Base-by-base conservation (phyloP, 2,329 filamentous ascomycete genomes). In the Graphilbum fragrans region DNA sequence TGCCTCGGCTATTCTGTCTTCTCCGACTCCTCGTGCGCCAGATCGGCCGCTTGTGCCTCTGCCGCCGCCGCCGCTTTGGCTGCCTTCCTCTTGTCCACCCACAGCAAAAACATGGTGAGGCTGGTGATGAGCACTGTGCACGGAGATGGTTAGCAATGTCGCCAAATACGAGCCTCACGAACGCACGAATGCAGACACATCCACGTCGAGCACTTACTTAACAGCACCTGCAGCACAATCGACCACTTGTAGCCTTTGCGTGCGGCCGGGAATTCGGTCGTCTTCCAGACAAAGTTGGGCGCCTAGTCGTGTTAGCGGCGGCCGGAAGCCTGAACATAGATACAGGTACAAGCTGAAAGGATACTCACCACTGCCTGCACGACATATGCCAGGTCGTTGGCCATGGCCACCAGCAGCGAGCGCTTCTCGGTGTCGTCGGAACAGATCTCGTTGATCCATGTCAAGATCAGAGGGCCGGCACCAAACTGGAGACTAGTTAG, bases 211-310 rank as follows among this genome's bases (percentile, higher is more conserved):
- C 40, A 42, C 57, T 53, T 49, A 62, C 59, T 51, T 2, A 60
- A 48, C 3, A 62, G 45, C 7, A 57, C 32, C 37, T 60, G 55
- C 5, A 63, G 42, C 1, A 59, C 46, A 17, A 61, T 57, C 1
- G 52, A 56, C 55, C 55, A 64, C 1, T 53, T 47, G 40, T 63
- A 63, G 5, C 61, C 61, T 22, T 58, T 59, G 14, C 44, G 50
- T 1, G 60, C 60, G 1, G 51, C 53, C 1, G 61, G 61, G 25
- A 62, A 64, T 5, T 56, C 57, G 1, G 56, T 58, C 1, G 60
- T 63, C 39, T 63, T 62, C 61, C 61, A 64, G 2, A 64, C 56
- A 37, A 64, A 63, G 38, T 63, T 63, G 1, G 60, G 60, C 3
- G 56, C 56, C 52, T 56, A 31, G n/a, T 5, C 29, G 14, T n/a